A percentile compares a stretch with the other conserved stretches of the same genome.
Evolutionary conservation across 768 basidiomycete genomes (phyloP).

Genomic region (Tricholoma hemisulphureum): DNA sequence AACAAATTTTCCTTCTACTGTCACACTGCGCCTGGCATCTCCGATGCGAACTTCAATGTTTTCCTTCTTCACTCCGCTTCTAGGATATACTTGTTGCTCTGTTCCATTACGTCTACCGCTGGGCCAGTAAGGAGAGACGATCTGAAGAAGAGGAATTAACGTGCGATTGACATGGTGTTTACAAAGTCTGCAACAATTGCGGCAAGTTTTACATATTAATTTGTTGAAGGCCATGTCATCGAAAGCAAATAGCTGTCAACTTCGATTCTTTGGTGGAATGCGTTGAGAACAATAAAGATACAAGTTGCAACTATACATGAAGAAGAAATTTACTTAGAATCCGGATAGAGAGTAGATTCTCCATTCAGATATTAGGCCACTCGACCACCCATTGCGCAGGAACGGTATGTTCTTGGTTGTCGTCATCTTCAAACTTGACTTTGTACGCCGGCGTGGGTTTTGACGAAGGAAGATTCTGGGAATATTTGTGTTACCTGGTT

Average conservation of each 20-base stretch:
- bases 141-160: slow-evolving; percentile 54
- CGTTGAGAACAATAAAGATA: too few species aligned
- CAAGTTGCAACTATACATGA: too few species aligned
- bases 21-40: slow-evolving; percentile 66
- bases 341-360: not conserved
- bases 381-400: slow-evolving; percentile 81
- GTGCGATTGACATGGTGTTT: slow-evolving; percentile 58
- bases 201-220: slow-evolving; percentile 9
- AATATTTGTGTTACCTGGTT: not conserved
- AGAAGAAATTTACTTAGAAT: not conserved
- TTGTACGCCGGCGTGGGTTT: slow-evolving; percentile 64
- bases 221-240: too few species aligned
- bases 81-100: slow-evolving; percentile 61
- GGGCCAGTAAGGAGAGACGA: slow-evolving; percentile 39
- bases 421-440: slow-evolving; percentile 87
- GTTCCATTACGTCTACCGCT: slow-evolving; percentile 67
- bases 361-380: slow-evolving; percentile 51
- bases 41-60: slow-evolving; percentile 70
- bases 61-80: slow-evolving; percentile 82
- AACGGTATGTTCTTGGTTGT: slow-evolving; percentile 77
- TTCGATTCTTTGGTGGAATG: too few species aligned
- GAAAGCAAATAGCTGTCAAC: too few species aligned
- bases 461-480: slow-evolving; percentile 35
- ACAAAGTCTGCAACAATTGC: not conserved
- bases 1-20: slow-evolving; percentile 63